phyloP scores from a whole-genome alignment of 495 filamentous ascomycete species.

The Tuber aestivum region DNA sequence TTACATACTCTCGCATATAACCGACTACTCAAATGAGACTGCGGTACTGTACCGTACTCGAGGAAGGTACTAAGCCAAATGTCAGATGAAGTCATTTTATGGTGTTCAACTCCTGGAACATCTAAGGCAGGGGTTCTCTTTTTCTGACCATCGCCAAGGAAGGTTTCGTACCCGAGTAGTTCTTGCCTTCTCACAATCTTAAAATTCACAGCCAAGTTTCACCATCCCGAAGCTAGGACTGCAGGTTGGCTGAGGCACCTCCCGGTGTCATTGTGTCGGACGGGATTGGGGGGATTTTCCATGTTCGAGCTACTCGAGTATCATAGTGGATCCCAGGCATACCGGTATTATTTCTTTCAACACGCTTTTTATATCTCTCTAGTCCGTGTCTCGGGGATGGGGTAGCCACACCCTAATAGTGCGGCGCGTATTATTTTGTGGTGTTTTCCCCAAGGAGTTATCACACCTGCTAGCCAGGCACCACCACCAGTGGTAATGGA shows the following conservation, averaged over 20 bases:
- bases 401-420: background rate
- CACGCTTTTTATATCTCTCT: background rate
- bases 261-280: background rate
- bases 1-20: background rate
- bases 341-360: background rate
- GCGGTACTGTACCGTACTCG: background rate
- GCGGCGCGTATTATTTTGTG: background rate
- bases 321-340: background rate
- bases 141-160: background rate
- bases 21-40: background rate
- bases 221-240: background rate
- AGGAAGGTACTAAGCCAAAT: background rate
- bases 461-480: too few relatives aligned
- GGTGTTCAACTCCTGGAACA: background rate
- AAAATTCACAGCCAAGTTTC: background rate
- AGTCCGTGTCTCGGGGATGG: background rate
- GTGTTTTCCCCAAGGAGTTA: background rate
- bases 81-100: slow-evolving; percentile 3
- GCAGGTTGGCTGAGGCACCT: background rate
- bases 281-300: background rate
- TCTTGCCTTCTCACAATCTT: background rate
- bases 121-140: background rate
- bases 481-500: background rate
- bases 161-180: background rate
- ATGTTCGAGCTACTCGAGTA: background rate